Evolutionary conservation across 768 basidiomycete genomes (phyloP).

Genomic region (Saitozyma podzolica): DNA sequence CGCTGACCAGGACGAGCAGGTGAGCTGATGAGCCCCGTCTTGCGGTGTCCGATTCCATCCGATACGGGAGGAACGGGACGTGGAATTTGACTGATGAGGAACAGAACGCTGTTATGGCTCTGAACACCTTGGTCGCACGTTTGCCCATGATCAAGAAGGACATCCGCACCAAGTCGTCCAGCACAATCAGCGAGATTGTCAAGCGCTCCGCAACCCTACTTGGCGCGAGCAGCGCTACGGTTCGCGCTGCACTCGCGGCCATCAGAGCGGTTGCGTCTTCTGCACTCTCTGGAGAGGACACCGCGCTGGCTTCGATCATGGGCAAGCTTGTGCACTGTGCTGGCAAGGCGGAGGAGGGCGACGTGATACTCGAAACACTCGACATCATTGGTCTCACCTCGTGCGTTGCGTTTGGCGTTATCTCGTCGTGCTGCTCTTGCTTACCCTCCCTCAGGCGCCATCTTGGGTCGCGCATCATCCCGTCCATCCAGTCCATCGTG

Average conservation of each 20-base stretch:
- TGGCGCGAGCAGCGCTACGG: slow-evolving; percentile 53
- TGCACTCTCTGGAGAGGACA: slow-evolving; percentile 67
- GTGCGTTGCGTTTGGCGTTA: slow-evolving; percentile 7
- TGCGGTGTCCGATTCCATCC: too few species aligned
- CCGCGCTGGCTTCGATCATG: slow-evolving; percentile 61
- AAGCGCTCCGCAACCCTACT: slow-evolving; percentile 56
- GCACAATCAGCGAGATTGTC: slow-evolving; percentile 62
- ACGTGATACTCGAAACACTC: slow-evolving; percentile 3
- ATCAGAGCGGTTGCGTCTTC: slow-evolving; percentile 64
- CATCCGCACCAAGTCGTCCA: slow-evolving; percentile 60
- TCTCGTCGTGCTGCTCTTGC: not conserved
- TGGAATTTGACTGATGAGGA: slow-evolving; percentile 4
- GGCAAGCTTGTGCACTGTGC: slow-evolving; percentile 59
- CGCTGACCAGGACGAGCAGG: slow-evolving; percentile 59
- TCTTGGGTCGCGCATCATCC: slow-evolving; percentile 84
- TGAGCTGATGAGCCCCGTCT: too few species aligned
- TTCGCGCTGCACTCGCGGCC: slow-evolving; percentile 63
- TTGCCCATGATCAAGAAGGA: slow-evolving; percentile 63
- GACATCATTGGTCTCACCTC: slow-evolving; percentile 4
- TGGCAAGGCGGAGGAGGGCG: not conserved
- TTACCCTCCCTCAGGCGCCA: slow-evolving; percentile 59
- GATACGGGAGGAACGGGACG: too few species aligned
- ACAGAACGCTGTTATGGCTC: slow-evolving; percentile 54
- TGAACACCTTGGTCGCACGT: slow-evolving; percentile 69
- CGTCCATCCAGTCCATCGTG: slow-evolving; percentile 73